Evolutionary conservation across 2,329 filamentous ascomycete species (phyloP).

Genomic region (Trichoderma polysporum): DNA sequence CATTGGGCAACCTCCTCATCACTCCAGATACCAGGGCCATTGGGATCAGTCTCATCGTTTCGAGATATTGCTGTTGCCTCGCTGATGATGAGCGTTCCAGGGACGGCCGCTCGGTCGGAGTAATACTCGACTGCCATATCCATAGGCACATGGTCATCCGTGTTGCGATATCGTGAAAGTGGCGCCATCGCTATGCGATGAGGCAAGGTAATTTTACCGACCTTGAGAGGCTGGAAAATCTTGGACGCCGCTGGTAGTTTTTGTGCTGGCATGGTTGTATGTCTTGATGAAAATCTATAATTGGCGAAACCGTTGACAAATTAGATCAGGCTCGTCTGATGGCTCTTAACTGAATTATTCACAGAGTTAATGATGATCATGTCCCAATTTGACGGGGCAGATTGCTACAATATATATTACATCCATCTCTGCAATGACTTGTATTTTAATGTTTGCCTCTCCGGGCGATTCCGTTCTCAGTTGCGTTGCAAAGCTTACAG

Average conservation of each 20-base stretch:
- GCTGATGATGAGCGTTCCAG: slow-evolving; percentile 46
- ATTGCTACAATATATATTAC: not conserved
- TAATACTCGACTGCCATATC: slow-evolving; percentile 43
- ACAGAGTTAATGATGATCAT: not conserved
- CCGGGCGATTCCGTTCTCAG: no score
- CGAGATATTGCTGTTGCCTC: slow-evolving; percentile 48
- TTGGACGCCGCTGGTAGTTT: not conserved
- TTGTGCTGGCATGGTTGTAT: not conserved
- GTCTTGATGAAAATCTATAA: not conserved
- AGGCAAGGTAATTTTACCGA: not conserved
- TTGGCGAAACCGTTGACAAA: not conserved
- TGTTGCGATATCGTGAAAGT: not conserved
- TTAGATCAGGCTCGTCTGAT: no score
- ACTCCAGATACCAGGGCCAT: slow-evolving; percentile 58
- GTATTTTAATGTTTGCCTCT: no score
- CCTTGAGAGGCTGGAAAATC: not conserved
- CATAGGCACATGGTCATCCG: not conserved
- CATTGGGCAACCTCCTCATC: slow-evolving; percentile 57
- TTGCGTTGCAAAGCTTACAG: no score
- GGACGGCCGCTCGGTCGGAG: slow-evolving; percentile 42
- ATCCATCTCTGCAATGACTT: not conserved
- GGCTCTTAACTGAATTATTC: no score
- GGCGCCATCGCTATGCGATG: not conserved
- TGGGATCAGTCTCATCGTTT: slow-evolving; percentile 24
- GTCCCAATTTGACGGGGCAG: not conserved